These are phyloP conservation scores for Wickerhamiella pararugosa DNA, from an alignment of 1,139 yeast species.

Conservation along the genomic window DNA sequence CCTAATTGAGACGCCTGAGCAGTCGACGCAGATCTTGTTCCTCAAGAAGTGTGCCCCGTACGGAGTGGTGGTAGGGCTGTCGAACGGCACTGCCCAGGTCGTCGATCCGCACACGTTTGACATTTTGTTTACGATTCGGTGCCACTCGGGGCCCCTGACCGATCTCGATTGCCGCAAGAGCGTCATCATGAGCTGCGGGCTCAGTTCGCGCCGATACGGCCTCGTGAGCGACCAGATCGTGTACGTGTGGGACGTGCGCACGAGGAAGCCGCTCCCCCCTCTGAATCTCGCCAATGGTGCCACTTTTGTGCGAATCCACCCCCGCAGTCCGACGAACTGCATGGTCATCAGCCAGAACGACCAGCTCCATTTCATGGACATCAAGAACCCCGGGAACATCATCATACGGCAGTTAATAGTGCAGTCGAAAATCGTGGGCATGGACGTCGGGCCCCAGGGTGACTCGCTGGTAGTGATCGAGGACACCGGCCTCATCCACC, in stretches of 20 bases:
- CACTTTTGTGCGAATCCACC: constrained; percentile 68
- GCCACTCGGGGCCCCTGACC: constrained; percentile 63
- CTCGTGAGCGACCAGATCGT: constrained; percentile 65
- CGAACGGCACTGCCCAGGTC: constrained; percentile 54
- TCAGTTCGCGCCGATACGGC: constrained; percentile 41
- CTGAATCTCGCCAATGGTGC: constrained; percentile 88
- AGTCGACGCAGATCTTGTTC: constrained; percentile 11
- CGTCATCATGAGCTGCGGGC: constrained; percentile 71
- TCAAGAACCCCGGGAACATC: constrained; percentile 58
- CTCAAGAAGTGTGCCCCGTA: constrained; percentile 17
- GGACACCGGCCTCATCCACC: constrained; percentile 44
- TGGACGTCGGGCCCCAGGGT: constrained; percentile 67
- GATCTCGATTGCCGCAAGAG: constrained; percentile 69
- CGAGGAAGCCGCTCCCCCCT: constrained; percentile 62
- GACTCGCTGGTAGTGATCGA: constrained; percentile 64
- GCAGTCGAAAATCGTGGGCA: constrained; percentile 34
- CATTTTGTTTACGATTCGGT: constrained; percentile 39
- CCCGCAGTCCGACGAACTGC: constrained; percentile 67
- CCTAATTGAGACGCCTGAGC: constrained; percentile 15
- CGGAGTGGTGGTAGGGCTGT: constrained; percentile 44
- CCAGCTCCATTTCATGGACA: constrained; percentile 72
- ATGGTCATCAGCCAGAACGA: constrained; percentile 65
- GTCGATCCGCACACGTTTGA: constrained; percentile 17
- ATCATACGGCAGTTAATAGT: constrained; percentile 25
- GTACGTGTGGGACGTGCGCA: constrained; percentile 64